These are phyloP conservation scores for Prillingera fragicola DNA, from an alignment of 1,284 basidiomycete species.

Conservation along the genomic window DNA sequence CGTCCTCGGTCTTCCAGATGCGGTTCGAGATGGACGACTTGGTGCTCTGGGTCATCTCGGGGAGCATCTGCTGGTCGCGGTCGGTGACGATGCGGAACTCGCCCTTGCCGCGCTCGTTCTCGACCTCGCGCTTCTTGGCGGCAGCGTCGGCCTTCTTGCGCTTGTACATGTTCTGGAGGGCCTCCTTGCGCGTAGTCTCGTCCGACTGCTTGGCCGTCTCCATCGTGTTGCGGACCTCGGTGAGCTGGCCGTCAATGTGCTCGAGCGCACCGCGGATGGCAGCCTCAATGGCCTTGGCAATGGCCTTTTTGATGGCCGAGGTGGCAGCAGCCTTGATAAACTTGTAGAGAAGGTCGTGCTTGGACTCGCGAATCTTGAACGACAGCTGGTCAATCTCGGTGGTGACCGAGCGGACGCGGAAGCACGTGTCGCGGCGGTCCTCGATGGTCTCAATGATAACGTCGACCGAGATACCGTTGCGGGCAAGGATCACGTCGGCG, in stretches of 20 bases:
- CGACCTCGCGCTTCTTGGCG: conserved; percentile 34
- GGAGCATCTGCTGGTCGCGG: conserved; percentile 25
- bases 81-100: conserved; percentile 13
- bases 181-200: conserved; percentile 54
- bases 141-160: conserved; percentile 49
- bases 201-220: conserved; percentile 60
- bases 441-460: conserved; percentile 49
- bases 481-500: conserved; percentile 83
- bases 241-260: conserved; percentile 68
- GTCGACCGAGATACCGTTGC: conserved; percentile 53
- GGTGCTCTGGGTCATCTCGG: conserved; percentile 27
- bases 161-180: conserved; percentile 61
- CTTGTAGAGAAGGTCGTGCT: conserved; percentile 88
- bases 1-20: conserved; percentile 36
- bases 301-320: conserved; percentile 80
- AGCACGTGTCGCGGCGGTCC: conserved; percentile 36
- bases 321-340: conserved; percentile 41
- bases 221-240: conserved; percentile 54
- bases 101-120: conserved; percentile 7
- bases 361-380: conserved; percentile 83
- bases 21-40: conserved; percentile 31
- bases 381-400: conserved; percentile 70
- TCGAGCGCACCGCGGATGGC: conserved; percentile 75
- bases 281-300: conserved; percentile 73
- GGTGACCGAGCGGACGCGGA: conserved; percentile 32